Percentiles rank a stretch among this genome's conserved stretches.
These are phyloP conservation scores for Paramyrothecium roridum DNA, from an alignment of 2,329 filamentous ascomycete genomes.

Conservation along the genomic window DNA sequence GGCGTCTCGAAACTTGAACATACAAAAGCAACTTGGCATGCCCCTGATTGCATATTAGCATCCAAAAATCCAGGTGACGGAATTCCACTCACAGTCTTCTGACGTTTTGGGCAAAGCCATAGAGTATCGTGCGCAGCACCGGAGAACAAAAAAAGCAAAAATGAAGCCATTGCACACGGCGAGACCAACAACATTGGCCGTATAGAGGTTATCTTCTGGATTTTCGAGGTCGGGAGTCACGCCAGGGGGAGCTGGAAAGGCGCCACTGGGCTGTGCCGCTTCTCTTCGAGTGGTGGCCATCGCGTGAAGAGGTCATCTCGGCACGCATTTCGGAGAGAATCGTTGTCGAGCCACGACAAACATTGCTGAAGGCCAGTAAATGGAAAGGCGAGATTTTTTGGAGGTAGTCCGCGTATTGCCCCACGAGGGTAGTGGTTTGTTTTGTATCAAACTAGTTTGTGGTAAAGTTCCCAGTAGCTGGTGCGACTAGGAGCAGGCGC, in stretches of 20 bases:
- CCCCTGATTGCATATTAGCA: not conserved
- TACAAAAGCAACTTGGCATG: not conserved
- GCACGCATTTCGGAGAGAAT: not conserved
- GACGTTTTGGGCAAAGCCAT: not conserved
- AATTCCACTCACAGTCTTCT: not conserved
- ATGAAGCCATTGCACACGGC: not conserved
- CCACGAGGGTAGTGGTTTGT: not conserved
- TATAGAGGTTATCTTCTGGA: not conserved
- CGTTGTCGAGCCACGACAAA: not conserved
- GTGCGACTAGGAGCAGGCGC: not conserved
- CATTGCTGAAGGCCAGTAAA: not conserved
- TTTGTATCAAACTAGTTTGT: not conserved
- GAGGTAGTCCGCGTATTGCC: not conserved
- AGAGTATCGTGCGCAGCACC: not conserved
- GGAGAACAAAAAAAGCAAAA: not conserved
- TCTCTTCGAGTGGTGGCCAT: not conserved
- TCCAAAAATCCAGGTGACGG: too few species aligned
- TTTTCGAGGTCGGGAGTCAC: not conserved
- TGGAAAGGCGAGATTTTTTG: not conserved
- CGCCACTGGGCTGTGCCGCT: not conserved
- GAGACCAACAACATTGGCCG: not conserved
- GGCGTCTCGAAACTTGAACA: not conserved
- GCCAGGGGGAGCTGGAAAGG: not conserved
- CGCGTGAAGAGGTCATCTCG: not conserved
- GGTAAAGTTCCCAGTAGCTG: not conserved